A percentile compares a stretch with the other conserved stretches of the same genome.
These are phyloP conservation scores for Cucumis cinereus DNA, from an alignment of 306 rosid genomes.

Conservation along the genomic window DNA sequence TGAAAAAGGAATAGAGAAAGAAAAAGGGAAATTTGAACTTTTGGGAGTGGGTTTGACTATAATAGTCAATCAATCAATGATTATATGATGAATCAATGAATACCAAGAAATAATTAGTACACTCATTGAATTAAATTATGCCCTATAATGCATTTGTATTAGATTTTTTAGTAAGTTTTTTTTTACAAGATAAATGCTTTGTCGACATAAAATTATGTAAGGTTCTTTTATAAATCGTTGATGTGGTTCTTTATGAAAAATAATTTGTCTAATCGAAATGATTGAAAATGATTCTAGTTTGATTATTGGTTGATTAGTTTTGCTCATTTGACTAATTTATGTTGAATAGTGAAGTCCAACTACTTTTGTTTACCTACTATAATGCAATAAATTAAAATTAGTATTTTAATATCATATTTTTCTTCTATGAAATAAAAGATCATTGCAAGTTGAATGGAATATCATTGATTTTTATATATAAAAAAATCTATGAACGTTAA, in stretches of 20 bases:
- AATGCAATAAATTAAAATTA: not conserved
- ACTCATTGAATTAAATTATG: not conserved
- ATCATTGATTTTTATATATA: too few relatives aligned
- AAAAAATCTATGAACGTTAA: too few relatives aligned
- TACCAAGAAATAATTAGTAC: not conserved
- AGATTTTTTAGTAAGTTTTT: not conserved
- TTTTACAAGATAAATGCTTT: not conserved
- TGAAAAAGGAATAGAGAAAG: not conserved
- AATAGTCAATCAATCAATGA: not conserved
- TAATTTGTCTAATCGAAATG: not conserved
- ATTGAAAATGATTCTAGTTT: not conserved
- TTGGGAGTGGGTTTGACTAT: not conserved
- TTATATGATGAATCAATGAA: not conserved
- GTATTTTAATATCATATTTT: not conserved
- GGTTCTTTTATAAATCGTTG: not conserved
- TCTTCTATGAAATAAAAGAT: not conserved
- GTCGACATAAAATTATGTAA: not conserved
- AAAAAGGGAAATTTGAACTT: not conserved
- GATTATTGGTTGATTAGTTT: not conserved
- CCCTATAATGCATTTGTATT: not conserved
- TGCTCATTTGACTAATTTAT: not conserved
- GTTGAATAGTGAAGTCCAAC: not conserved
- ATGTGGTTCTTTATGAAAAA: not conserved
- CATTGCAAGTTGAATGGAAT: too few relatives aligned
- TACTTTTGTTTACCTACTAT: not conserved